phyloP scores from a whole-genome alignment of 108 stramenopile genomes.

The Chaetoceros muelleri region DNA sequence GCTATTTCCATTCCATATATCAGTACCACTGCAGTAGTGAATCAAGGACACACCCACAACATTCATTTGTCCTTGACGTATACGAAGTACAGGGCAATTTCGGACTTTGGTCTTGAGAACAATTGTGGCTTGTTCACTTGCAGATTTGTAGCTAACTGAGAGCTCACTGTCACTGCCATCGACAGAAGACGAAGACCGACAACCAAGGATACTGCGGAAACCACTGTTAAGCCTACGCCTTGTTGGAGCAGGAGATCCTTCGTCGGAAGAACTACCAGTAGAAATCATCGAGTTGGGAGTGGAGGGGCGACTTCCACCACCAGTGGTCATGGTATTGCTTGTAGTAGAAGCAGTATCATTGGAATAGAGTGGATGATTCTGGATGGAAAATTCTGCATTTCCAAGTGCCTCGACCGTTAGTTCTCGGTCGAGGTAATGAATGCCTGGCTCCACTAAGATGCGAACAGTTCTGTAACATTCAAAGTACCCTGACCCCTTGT shows the following conservation, averaged over 20 bases:
- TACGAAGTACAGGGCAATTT: constrained; percentile 53
- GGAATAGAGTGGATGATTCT: constrained; percentile 14
- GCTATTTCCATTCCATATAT: constrained; percentile 83
- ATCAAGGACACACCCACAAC: constrained; percentile 38
- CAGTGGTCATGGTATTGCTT: too few species aligned
- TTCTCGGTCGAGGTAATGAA: constrained; percentile 27
- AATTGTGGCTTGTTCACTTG: constrained; percentile 31
- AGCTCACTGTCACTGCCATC: constrained; percentile 6
- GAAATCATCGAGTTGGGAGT: background rate
- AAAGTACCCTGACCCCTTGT: constrained; percentile 3
- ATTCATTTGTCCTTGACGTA: constrained; percentile 41
- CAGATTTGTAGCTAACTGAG: constrained; percentile 7
- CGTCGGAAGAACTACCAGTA: background rate
- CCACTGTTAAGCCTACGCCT: background rate
- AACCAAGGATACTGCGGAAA: constrained; percentile 2
- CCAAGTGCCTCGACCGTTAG: constrained; percentile 32
- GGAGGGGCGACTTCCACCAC: background rate
- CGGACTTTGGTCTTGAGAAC: constrained; percentile 32
- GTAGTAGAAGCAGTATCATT: background rate
- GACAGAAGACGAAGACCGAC: constrained; percentile 4
- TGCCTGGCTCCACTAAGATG: constrained; percentile 48
- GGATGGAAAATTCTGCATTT: constrained; percentile 28
- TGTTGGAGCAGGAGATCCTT: background rate
- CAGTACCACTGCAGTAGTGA: constrained; percentile 41
- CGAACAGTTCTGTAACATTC: constrained; percentile 15